Evolutionary conservation across 225 moss, liverwort and hornwort genomes (phyloP), one percentile per base, ranked within the genome.

Genomic region (Pleurozium schreberi): DNA sequence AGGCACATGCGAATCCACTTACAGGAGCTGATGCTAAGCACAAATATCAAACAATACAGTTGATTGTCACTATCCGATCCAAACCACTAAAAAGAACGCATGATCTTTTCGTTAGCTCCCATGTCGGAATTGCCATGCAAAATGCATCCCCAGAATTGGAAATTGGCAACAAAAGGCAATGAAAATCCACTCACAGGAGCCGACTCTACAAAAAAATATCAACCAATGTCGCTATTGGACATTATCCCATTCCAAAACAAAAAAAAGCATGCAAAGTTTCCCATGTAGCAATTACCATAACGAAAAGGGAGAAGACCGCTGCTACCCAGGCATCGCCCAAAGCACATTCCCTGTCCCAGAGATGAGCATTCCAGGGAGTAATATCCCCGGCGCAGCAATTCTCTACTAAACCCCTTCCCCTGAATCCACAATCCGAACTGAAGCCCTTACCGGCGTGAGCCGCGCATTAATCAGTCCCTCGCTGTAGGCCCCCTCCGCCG

Each of bases 401-500:
- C 47, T 49, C 65, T 50, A 38, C 26, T 65, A 36, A 83, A 83
- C 36, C 49, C 64, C 11, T 45, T 65, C 36, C 59, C 34, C 11
- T 13, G 61, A 31, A 58, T 66, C 30, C 75, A 9, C 82, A 83
- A 88, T 82, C 88, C 49, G 57, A 73, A 25, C 13, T 19, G 8
- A 30, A 34, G 1, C 12, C 89, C 94, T 90, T 83, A 97, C 97
- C 86, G 95, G 91, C 11, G 96, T 99, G n/a, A 99, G 93, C 28
- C 93, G 91, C 28, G 99, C 99, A 87, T 99, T 99, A 92, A 97
- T 91, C 38, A 99, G 87, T 11, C 99, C 99, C 90, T 99, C 99
- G 87, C 94, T 97, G 88, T 97, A 99, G 2, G 99, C 99, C 1
- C 99, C 99, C 79, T 99, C 99, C 4, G 99, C 99, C 11, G 99